Base-by-base conservation (phyloP, 2,329 filamentous ascomycete species). In the Xylariaceae sp. region DNA sequence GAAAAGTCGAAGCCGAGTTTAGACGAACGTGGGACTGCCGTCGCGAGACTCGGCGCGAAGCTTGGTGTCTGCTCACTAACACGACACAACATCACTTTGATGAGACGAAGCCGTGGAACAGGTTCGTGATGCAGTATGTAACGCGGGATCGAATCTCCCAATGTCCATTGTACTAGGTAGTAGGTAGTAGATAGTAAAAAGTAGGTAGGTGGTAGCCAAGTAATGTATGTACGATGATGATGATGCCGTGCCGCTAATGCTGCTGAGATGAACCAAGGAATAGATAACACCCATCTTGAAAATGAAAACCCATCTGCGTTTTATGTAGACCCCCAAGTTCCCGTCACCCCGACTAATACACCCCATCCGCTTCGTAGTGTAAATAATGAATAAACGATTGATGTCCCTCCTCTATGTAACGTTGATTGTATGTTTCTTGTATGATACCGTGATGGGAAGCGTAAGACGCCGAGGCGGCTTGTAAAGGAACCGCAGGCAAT, bases 381-480 rank as follows among this genome's bases (percentile, higher is more conserved):
- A 18, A 4, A 23, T 44, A 23, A n/a, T 2, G 11, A 48, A 44
- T 48, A 34, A 47, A 61, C 39, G 53, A 56, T 51, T 51, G 37
- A 53, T 35, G 41, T 52, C 52, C 50, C 35, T n/a, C 41, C 34
- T 61, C 52, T 55, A 53, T 50, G 15, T 39, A 15, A 41, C 37
- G 37, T 41, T 9, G 8, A 9, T 41, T 41, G 11, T 41, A 41
- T 37, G 34, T 56, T 44, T 57, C 35, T 54, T 55, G 45, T 60
- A 55, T 51, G 51, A 56, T 44, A 44, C 18, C 45, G 50, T 50
- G 41, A 58, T 54, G 37, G 37, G 3, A 41, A 10, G 37, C 11
- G 37, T 41, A 41, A 41, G 37, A 41, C 5, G 37, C 37, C 11
- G 37, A 41, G 37, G 37, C 11, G 37, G 37, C 37, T 13, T 8